These are phyloP conservation scores for Oidiodendron maius DNA, from an alignment of 495 filamentous ascomycete genomes.

Conservation along the genomic window DNA sequence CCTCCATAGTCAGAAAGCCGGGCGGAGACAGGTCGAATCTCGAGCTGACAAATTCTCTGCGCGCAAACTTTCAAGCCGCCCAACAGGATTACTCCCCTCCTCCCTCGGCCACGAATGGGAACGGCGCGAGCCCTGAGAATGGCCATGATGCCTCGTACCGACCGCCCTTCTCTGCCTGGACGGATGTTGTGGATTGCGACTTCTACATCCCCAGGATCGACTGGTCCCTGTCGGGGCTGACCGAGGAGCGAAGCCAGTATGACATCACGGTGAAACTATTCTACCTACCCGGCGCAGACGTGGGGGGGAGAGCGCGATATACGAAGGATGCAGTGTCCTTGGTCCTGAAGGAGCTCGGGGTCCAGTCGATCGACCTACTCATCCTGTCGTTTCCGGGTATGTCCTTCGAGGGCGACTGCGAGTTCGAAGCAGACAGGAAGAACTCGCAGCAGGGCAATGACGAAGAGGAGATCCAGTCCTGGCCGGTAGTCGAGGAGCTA, in stretches of 20 bases:
- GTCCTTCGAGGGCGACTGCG: constrained; percentile 88
- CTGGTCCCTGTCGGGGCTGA: constrained; percentile 60
- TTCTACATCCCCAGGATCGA: constrained; percentile 76
- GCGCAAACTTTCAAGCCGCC: constrained; percentile 68
- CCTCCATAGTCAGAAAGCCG: constrained; percentile 73
- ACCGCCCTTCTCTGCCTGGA: constrained; percentile 53
- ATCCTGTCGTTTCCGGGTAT: constrained; percentile 92
- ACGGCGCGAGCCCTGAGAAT: constrained; percentile 10
- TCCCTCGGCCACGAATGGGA: constrained; percentile 18
- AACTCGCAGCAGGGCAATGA: constrained; percentile 54
- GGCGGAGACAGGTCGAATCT: constrained; percentile 74
- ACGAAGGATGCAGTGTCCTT: constrained; percentile 70
- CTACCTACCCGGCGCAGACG: constrained; percentile 69
- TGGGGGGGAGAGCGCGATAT: constrained; percentile 54
- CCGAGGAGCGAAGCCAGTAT: constrained; percentile 75
- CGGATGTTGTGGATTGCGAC: constrained; percentile 45
- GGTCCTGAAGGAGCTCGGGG: constrained; percentile 71
- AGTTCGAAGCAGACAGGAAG: constrained; percentile 64
- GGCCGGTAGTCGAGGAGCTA: constrained; percentile 69
- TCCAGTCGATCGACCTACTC: constrained; percentile 74
- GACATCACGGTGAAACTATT: constrained; percentile 94
- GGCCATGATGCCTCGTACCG: constrained; percentile 20
- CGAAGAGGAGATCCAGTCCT: constrained; percentile 58
- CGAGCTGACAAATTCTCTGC: constrained; percentile 80
- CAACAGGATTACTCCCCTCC: constrained; percentile 50